A percentile compares a stretch with the other conserved stretches of the same genome.
phyloP scores from a whole-genome alignment of 2,329 filamentous ascomycete genomes.

The Fusarium haematococcum region DNA sequence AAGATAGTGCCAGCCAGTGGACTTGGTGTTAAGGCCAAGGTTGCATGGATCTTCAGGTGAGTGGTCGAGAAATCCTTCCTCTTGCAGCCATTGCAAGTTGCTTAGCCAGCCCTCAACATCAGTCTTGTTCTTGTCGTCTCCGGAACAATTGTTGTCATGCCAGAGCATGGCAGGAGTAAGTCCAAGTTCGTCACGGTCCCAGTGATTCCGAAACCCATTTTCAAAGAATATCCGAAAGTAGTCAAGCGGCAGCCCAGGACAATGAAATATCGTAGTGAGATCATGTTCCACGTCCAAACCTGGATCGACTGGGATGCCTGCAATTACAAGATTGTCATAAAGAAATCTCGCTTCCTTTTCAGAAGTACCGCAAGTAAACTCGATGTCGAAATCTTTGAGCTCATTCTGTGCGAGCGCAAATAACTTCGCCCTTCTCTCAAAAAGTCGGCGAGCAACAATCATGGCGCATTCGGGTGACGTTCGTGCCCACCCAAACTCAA shows the following conservation, averaged over 20 bases:
- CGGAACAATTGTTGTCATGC: rapidly evolving
- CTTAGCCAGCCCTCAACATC: neutral
- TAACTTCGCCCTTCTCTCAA: neutral
- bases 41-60: neutral
- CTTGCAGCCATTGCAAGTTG: neutral
- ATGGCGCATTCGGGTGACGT: neutral
- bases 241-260: neutral
- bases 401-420: neutral
- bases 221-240: neutral
- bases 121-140: rapidly evolving
- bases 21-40: neutral
- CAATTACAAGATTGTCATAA: neutral
- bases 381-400: neutral
- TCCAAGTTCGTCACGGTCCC: neutral
- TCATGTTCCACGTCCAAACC: neutral
- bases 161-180: neutral
- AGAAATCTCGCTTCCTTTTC: neutral
- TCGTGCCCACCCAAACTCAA: neutral
- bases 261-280: neutral
- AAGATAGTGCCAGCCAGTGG: conserved; percentile 7
- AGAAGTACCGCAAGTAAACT: neutral
- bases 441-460: neutral
- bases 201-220: neutral
- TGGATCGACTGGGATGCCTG: neutral
- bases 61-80: neutral